Evolutionary conservation across 805 yeast species (phyloP).

Genomic region (Lipomyces yamanashiensis): DNA sequence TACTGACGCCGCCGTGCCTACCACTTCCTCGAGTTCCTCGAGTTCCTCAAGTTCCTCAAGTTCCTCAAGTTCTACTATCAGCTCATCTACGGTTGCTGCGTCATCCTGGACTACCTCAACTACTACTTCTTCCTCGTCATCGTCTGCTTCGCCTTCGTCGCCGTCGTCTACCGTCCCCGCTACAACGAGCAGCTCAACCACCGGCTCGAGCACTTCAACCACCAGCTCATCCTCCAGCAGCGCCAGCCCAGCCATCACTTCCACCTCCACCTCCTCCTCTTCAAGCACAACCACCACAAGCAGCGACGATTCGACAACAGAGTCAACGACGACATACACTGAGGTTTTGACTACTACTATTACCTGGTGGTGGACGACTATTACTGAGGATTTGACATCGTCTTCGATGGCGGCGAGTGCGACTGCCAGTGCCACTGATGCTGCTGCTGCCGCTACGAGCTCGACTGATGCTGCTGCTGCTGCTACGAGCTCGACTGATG

Average conservation of each 20-base stretch:
- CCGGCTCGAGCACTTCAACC: constrained; percentile 20
- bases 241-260: constrained; percentile 20
- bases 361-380: constrained; percentile 30
- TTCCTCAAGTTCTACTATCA: constrained; percentile 31
- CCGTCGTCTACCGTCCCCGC: not conserved
- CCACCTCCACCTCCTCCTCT: constrained; percentile 24
- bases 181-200: constrained; percentile 17
- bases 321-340: constrained; percentile 15
- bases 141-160: not conserved
- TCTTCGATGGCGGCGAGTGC: not conserved
- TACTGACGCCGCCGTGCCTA: not conserved
- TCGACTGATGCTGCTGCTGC: not conserved
- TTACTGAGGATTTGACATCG: constrained; percentile 9
- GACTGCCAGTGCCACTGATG: not conserved
- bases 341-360: constrained; percentile 15
- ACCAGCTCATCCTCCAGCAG: constrained; percentile 13
- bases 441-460: not conserved
- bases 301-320: constrained; percentile 22
- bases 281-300: constrained; percentile 1
- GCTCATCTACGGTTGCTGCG: constrained; percentile 31
- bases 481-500: not conserved
- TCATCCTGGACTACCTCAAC: constrained; percentile 26
- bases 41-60: constrained; percentile 5
- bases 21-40: constrained; percentile 7
- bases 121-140: constrained; percentile 1